Conservation (phyloP, 108 stramenopile species). For the Poteriospumella lacustris region DNA sequence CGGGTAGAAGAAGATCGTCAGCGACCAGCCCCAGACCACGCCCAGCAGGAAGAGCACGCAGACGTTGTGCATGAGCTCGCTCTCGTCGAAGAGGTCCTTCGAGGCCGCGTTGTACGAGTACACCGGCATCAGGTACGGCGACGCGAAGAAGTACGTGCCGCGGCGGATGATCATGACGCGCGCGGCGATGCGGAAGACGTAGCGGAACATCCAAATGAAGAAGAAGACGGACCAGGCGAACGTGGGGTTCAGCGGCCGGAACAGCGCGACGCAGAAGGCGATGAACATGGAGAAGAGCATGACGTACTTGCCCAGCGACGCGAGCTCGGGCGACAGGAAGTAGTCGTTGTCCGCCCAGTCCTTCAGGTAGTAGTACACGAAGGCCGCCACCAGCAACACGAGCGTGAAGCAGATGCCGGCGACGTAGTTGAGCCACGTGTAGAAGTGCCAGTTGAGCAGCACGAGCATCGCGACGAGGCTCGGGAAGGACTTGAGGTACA, state of each 20-base stretch:
- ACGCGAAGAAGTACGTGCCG: background rate
- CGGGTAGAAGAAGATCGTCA: slow-evolving; percentile 23
- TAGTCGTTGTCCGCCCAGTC: slow-evolving; percentile 23
- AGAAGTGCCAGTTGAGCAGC: slow-evolving; percentile 1
- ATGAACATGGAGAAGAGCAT: background rate
- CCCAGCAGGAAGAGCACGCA: background rate
- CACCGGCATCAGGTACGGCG: slow-evolving; percentile 18
- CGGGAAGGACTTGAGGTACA: background rate
- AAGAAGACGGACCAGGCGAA: slow-evolving; percentile 19
- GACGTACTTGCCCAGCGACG: background rate
- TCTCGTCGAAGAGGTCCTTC: slow-evolving; percentile 13
- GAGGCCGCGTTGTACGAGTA: background rate
- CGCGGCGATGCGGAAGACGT: background rate
- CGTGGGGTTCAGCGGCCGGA: background rate
- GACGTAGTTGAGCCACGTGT: background rate
- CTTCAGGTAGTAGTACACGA: background rate
- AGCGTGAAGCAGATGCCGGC: background rate
- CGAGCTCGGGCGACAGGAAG: slow-evolving; percentile 17
- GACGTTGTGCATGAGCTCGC: background rate
- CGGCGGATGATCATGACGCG: background rate
- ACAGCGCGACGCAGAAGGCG: background rate
- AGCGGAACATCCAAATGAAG: background rate
- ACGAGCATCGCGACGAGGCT: background rate
- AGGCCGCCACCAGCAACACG: background rate
- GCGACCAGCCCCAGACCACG: background rate